phyloP scores from a whole-genome alignment of 768 basidiomycete genomes.

The Rhizopogon vinicolor region DNA sequence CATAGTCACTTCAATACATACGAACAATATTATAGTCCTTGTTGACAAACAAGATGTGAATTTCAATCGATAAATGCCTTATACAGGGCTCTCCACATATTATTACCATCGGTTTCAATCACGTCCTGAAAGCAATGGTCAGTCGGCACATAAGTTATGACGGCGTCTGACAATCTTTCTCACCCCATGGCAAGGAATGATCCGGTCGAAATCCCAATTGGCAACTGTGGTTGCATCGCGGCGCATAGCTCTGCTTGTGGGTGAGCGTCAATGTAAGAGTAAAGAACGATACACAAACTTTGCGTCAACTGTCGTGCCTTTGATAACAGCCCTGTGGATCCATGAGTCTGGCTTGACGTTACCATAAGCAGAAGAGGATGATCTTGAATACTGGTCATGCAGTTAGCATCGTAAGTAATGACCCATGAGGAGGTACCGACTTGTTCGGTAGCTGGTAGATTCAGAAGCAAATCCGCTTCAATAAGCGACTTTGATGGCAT shows the following conservation, averaged over 20 bases:
- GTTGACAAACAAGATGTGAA: neutral
- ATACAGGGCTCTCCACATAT: conserved; percentile 47
- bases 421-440: conserved; percentile 24
- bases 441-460: conserved; percentile 77
- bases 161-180: conserved; percentile 8
- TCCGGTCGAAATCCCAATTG: conserved; percentile 68
- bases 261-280: neutral
- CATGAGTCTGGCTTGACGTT: conserved; percentile 26
- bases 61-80: conserved; percentile 20
- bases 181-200: conserved; percentile 71
- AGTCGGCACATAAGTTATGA: conserved; percentile 1
- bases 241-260: conserved; percentile 43
- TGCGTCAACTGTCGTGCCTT: conserved; percentile 16
- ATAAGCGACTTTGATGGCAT: conserved; percentile 64
- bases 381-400: conserved; percentile 32
- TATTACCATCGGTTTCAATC: conserved; percentile 56
- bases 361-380: conserved; percentile 22
- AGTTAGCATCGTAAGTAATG: neutral
- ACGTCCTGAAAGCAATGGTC: conserved; percentile 38
- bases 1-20: neutral
- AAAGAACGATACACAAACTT: conserved; percentile 16
- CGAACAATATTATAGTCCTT: neutral
- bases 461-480: conserved; percentile 80
- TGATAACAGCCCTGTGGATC: conserved; percentile 22
- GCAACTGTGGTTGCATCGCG: conserved; percentile 61